phyloP scores from a whole-genome alignment of 345 rosid genomes.

The Corymbia maculata region DNA sequence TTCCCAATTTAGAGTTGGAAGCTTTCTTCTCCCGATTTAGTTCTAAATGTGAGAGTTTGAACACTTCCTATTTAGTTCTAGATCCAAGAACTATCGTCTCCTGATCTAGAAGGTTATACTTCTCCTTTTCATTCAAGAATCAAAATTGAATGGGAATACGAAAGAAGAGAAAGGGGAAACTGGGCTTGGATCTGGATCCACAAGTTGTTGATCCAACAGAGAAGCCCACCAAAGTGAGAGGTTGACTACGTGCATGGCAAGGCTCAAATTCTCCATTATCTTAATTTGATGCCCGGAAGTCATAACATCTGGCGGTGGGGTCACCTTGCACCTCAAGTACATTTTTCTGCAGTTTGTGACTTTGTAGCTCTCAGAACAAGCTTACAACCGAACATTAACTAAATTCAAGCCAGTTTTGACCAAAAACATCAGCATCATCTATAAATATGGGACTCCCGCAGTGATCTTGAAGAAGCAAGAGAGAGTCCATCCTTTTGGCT shows the following conservation, averaged over 20 bases:
- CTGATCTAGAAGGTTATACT: neutral
- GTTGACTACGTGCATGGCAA: constrained; percentile 1
- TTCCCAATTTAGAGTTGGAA: too few species aligned
- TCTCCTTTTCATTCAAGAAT: neutral
- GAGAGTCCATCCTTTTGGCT: neutral
- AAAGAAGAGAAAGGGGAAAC: neutral
- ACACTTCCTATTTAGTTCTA: neutral
- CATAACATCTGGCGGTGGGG: neutral
- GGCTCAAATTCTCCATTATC: neutral
- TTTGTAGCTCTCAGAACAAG: neutral
- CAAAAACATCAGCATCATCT: neutral
- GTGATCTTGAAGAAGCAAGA: neutral
- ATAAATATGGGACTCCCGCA: neutral
- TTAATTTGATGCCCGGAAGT: neutral
- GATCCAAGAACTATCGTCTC: neutral
- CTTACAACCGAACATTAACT: neutral
- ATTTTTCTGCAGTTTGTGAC: neutral
- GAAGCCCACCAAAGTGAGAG: neutral
- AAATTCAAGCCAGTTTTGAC: neutral
- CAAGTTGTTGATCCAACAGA: neutral
- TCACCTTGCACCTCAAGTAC: neutral
- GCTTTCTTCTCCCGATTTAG: too few species aligned
- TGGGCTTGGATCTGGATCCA: neutral
- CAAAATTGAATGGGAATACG: neutral
- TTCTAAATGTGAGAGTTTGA: too few species aligned